phyloP scores from a whole-genome alignment of 2,329 filamentous ascomycete species.

The Exophiala oligosperma region DNA sequence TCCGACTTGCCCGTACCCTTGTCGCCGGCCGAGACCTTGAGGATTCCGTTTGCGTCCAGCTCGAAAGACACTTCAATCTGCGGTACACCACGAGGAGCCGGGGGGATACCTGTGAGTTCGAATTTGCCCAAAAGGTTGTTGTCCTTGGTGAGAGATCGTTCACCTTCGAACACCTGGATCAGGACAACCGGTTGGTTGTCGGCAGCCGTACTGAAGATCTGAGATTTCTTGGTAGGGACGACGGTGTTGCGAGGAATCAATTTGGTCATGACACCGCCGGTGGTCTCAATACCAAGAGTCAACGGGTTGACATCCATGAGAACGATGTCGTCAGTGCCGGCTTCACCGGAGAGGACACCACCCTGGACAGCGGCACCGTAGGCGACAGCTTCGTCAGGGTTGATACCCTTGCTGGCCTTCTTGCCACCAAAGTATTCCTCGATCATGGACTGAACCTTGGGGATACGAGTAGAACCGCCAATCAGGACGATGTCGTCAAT shows the following conservation, averaged over 20 bases:
- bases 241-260: slow-evolving; percentile 92
- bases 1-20: slow-evolving; percentile 98
- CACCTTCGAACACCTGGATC: slow-evolving; percentile 94
- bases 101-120: slow-evolving; percentile 92
- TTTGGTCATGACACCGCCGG: slow-evolving; percentile 96
- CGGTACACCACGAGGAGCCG: slow-evolving; percentile 91
- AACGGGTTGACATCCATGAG: slow-evolving; percentile 98
- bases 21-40: slow-evolving; percentile 93
- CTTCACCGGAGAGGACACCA: slow-evolving; percentile 89
- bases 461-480: slow-evolving; percentile 98
- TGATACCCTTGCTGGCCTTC: slow-evolving; percentile 98
- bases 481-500: slow-evolving; percentile 97
- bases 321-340: slow-evolving; percentile 75
- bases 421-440: slow-evolving; percentile 95
- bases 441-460: slow-evolving; percentile 91
- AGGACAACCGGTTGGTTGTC: slow-evolving; percentile 95
- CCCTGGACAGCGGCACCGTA: slow-evolving; percentile 97
- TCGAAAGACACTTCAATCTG: slow-evolving; percentile 99
- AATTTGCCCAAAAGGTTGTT: slow-evolving; percentile 99
- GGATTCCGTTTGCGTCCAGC: slow-evolving; percentile 96
- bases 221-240: slow-evolving; percentile 93
- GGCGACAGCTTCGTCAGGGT: slow-evolving; percentile 98
- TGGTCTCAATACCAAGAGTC: slow-evolving; percentile 96
- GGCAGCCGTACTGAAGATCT: slow-evolving; percentile 95
- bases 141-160: slow-evolving; percentile 91